Evolutionary conservation across 2,329 filamentous ascomycete genomes (phyloP).

Genomic region (Rhytidhysteron rufulum): DNA sequence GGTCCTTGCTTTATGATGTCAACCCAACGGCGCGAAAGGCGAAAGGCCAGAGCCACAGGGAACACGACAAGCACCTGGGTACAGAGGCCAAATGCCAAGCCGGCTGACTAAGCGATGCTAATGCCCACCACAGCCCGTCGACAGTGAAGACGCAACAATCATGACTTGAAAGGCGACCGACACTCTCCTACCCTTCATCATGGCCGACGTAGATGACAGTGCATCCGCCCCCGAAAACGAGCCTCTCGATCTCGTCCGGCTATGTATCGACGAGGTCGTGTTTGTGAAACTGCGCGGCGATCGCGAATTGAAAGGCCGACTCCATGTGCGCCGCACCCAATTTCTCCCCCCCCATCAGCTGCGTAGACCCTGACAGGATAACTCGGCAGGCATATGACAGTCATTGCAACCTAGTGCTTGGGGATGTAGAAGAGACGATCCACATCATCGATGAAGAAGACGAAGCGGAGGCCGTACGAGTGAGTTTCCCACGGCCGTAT

Average conservation of each 20-base stretch:
- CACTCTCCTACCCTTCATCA: slow-evolving; percentile 38
- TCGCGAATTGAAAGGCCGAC: slow-evolving; percentile 86
- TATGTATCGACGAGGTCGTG: slow-evolving; percentile 91
- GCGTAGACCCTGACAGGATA: neutral
- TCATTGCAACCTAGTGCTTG: slow-evolving; percentile 94
- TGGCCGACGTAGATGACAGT: slow-evolving; percentile 81
- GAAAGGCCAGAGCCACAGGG: too few relatives aligned
- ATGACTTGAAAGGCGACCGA: slow-evolving; percentile 5
- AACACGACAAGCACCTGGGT: too few relatives aligned
- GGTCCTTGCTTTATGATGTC: neutral
- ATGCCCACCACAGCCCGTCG: neutral
- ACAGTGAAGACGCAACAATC: neutral
- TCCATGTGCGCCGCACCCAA: slow-evolving; percentile 64
- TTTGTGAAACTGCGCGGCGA: slow-evolving; percentile 97
- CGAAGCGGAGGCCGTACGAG: slow-evolving; percentile 53
- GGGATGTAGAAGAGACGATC: slow-evolving; percentile 96
- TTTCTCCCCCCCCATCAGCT: neutral
- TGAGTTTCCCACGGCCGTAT: slow-evolving; percentile 1
- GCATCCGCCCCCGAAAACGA: slow-evolving; percentile 70
- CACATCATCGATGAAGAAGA: slow-evolving; percentile 90
- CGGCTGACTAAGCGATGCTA: neutral
- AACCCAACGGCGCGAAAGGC: too few relatives aligned
- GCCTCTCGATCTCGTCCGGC: slow-evolving; percentile 90
- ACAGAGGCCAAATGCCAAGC: neutral
- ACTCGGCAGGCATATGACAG: slow-evolving; percentile 82